Base-by-base conservation (phyloP, 2,329 filamentous ascomycete genomes). In the Sporothrix protearum region DNA sequence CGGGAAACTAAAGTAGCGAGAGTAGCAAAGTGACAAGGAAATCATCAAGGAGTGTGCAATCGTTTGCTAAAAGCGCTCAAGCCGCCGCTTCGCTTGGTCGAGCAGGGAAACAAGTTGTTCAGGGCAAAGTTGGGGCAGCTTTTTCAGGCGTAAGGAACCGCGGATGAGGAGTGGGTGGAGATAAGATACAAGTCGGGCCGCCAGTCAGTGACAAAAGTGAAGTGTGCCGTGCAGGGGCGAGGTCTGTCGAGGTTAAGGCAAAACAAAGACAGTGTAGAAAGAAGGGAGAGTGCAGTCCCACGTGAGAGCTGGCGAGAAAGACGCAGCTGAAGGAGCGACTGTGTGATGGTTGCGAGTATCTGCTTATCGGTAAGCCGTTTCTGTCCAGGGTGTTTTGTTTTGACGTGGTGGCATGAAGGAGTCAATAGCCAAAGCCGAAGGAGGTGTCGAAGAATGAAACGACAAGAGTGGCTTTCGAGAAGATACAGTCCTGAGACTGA, bases 161-260 rank as follows among this genome's bases (percentile, higher is more conserved):
- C 14, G 36, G 16, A 30, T 55, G 57, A 33, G 33, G n/a, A 61
- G 22, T 9, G 9, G 19, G 49, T 51, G n/a, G n/a, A n/a, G n/a
- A n/a, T n/a, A n/a, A 36, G n/a, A 12, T 63, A 61, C 59, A 66
- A 49, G 63, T 33, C 42, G 42, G 63, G 6, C 63, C 63, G 25
- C 7, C 42, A 49, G 45, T 28, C 42, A 66, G 63, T 66, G 63
- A 30, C 42, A 25, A 22, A 49, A 10, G 25, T 25, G 12, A 39
- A n/a, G 10, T 63, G 16, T n/a, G 28, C 30, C 30, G 9, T 61
- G 51, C 12, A 9, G 19, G 7, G 33, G 19, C 28, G 9, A 5
- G 10, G 14, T 10, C 10, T 39, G 57, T 22, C 14, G 9, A 22
- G 2, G 8, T 19, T 16, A 16, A 45, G 39, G 8, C 16, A 47